phyloP scores from a whole-genome alignment of 2,329 filamentous ascomycete species.

The Neonectria hederae region DNA sequence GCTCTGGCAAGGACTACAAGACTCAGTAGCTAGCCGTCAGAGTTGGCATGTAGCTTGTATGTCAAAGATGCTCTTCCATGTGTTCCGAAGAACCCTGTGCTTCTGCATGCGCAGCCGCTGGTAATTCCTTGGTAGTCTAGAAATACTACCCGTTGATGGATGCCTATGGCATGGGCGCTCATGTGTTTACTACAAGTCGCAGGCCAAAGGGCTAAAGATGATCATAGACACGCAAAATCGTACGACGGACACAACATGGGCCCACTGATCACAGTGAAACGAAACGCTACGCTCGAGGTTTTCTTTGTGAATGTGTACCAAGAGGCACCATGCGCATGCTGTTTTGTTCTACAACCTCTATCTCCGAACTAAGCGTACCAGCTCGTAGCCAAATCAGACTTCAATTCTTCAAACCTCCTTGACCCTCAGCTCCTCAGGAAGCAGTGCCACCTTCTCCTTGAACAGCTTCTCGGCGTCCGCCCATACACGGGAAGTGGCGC shows the following conservation, averaged over 20 bases:
- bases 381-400: conserved; percentile 7
- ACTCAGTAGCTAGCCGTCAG: background rate
- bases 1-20: too few relatives aligned
- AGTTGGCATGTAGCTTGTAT: background rate
- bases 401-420: conserved; percentile 33
- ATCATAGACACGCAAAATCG: background rate
- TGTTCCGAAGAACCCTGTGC: background rate
- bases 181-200: background rate
- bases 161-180: background rate
- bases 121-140: background rate
- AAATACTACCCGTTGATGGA: background rate
- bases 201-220: background rate
- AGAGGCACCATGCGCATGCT: background rate
- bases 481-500: conserved; percentile 81
- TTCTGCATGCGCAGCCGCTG: background rate
- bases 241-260: background rate
- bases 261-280: background rate
- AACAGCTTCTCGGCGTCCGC: conserved; percentile 84
- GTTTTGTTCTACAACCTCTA: background rate
- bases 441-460: conserved; percentile 74
- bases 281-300: background rate
- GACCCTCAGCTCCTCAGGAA: conserved; percentile 36
- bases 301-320: background rate
- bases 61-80: background rate
- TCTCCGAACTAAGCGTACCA: conserved; percentile 2